Percentiles rank a stretch among this genome's conserved stretches.
These are phyloP conservation scores for Plasmodium reichenowi DNA, from an alignment of 169 alveolate species.

Conservation along the genomic window DNA sequence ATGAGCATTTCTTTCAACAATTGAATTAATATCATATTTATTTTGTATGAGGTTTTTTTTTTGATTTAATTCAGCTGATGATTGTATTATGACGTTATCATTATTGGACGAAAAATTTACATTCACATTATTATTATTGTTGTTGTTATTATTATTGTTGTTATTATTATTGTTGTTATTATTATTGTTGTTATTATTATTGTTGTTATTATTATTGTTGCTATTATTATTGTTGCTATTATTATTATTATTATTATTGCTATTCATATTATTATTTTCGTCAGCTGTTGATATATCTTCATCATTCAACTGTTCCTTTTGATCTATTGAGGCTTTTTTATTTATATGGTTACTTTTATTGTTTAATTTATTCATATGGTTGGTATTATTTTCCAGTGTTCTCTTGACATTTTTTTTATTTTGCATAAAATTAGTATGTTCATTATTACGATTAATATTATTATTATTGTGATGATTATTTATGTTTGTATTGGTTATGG, in stretches of 20 bases:
- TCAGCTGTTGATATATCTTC: conserved; percentile 51
- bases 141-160: not conserved
- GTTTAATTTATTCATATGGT: no score
- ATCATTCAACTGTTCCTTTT: conserved; percentile 6
- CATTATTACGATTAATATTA: not conserved
- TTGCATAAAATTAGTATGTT: not conserved
- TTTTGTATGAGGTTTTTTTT: conserved; percentile 34
- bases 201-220: no score
- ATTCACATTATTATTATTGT: not conserved
- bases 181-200: no score
- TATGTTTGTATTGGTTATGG: not conserved
- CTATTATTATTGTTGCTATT: no score
- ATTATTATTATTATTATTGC: no score
- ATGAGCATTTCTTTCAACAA: conserved; percentile 59
- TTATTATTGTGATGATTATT: not conserved
- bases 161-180: no score
- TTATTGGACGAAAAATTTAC: not conserved
- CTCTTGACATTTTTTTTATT: no score
- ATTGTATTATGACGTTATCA: not conserved
- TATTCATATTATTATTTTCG: conserved; percentile 11
- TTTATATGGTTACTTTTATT: not conserved
- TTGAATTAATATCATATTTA: conserved; percentile 60
- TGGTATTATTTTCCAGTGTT: no score
- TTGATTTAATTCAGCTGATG: conserved; percentile 18
- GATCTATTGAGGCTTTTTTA: not conserved